phyloP scores from a whole-genome alignment of 1,284 basidiomycete species.

The Bjerkandera adusta region DNA sequence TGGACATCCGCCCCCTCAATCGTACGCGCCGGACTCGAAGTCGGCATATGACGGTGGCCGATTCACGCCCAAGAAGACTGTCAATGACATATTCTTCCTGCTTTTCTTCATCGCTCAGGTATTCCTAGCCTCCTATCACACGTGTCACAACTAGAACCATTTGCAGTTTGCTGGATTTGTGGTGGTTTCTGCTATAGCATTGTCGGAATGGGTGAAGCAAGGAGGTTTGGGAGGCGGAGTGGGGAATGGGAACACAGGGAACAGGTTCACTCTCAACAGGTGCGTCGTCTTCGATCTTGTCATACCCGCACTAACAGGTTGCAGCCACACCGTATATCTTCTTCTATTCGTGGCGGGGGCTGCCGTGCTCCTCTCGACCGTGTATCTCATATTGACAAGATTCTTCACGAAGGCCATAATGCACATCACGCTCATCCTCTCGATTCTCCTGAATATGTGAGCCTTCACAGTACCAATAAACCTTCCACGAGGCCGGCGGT shows the following conservation, averaged over 20 bases:
- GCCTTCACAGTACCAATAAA: constrained; percentile 27
- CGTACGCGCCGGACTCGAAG: constrained; percentile 38
- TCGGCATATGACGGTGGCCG: constrained; percentile 60
- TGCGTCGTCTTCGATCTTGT: constrained; percentile 31
- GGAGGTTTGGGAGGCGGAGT: constrained; percentile 69
- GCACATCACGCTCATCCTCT: constrained; percentile 75
- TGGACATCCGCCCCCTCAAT: constrained; percentile 1
- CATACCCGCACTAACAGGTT: constrained; percentile 19
- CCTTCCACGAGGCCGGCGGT: constrained; percentile 1
- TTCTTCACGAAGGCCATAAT: constrained; percentile 78
- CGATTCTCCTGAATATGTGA: constrained; percentile 73
- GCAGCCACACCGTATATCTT: constrained; percentile 54
- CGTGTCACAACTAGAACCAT: neutral
- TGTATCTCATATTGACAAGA: constrained; percentile 61
- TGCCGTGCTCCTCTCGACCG: constrained; percentile 49
- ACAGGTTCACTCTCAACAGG: constrained; percentile 57
- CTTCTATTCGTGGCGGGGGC: constrained; percentile 56
- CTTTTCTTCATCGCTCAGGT: constrained; percentile 67
- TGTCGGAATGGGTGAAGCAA: constrained; percentile 60
- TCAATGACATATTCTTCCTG: constrained; percentile 75
- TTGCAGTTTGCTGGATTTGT: constrained; percentile 63
- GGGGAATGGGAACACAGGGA: constrained; percentile 44
- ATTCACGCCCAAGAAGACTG: constrained; percentile 65
- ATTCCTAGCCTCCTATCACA: neutral
- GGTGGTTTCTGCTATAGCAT: constrained; percentile 62